Evolutionary conservation across 2,329 filamentous ascomycete species (phyloP).

Genomic region (Pseudonectria buxi): DNA sequence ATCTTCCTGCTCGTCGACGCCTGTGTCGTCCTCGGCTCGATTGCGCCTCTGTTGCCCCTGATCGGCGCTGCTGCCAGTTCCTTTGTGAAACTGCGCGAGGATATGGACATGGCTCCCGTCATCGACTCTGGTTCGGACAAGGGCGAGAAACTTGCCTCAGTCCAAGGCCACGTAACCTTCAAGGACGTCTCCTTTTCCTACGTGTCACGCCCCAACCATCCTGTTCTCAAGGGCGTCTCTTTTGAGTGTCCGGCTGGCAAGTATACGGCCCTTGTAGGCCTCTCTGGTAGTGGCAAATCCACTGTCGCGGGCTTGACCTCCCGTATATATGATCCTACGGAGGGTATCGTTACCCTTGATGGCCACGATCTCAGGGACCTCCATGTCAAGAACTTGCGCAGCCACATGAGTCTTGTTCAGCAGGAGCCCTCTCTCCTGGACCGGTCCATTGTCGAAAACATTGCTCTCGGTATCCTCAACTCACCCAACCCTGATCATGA

Average conservation of each 20-base stretch:
- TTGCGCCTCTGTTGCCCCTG: slow-evolving; percentile 56
- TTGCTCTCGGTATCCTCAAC: slow-evolving; percentile 42
- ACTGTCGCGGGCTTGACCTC: slow-evolving; percentile 49
- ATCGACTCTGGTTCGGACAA: slow-evolving; percentile 37
- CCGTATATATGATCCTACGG: slow-evolving; percentile 50
- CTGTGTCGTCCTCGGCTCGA: slow-evolving; percentile 55
- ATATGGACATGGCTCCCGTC: slow-evolving; percentile 45
- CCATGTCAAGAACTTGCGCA: slow-evolving; percentile 38
- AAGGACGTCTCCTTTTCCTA: slow-evolving; percentile 39
- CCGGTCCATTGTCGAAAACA: slow-evolving; percentile 44
- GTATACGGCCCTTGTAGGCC: slow-evolving; percentile 51
- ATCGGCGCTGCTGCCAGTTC: slow-evolving; percentile 52
- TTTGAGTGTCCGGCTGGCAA: slow-evolving; percentile 42
- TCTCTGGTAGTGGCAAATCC: slow-evolving; percentile 52
- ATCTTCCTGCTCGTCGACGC: slow-evolving; percentile 59
- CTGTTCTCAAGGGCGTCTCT: slow-evolving; percentile 37
- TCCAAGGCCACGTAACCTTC: slow-evolving; percentile 33
- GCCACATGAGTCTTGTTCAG: slow-evolving; percentile 38
- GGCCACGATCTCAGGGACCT: slow-evolving; percentile 40
- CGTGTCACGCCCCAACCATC: slow-evolving; percentile 34
- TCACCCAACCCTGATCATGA: slow-evolving; percentile 33
- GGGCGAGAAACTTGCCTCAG: slow-evolving; percentile 35
- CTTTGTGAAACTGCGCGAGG: slow-evolving; percentile 50
- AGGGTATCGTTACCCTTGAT: slow-evolving; percentile 41
- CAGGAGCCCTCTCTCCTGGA: slow-evolving; percentile 40